A percentile compares a stretch with the other conserved stretches of the same genome.
Conservation (phyloP, 768 basidiomycete genomes). For the Lepiota brunneoincarnata region DNA sequence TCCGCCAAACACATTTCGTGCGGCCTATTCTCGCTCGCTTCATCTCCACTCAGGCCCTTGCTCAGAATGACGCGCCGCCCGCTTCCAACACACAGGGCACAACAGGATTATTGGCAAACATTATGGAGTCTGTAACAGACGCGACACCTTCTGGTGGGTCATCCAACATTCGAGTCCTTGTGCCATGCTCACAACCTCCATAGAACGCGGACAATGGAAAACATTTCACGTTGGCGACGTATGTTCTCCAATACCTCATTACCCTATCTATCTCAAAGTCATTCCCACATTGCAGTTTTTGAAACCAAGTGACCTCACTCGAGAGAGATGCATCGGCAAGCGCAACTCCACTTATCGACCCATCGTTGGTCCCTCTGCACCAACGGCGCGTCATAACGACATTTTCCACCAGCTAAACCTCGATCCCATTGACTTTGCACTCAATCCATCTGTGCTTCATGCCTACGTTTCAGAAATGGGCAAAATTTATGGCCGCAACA, state of each 20-base stretch:
- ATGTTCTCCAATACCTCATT: conserved; percentile 1
- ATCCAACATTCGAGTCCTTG: not conserved
- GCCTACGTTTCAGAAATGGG: conserved; percentile 72
- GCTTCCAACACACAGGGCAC: too few species aligned
- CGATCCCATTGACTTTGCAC: conserved; percentile 70
- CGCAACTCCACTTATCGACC: conserved; percentile 14
- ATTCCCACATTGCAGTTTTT: conserved; percentile 1
- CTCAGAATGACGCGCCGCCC: not conserved
- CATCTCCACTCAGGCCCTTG: not conserved
- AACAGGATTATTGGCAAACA: too few species aligned
- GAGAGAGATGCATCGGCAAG: conserved; percentile 21
- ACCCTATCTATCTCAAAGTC: not conserved
- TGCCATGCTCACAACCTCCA: not conserved
- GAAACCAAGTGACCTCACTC: conserved; percentile 26
- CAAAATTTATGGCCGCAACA: conserved; percentile 68
- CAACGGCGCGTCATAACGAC: conserved; percentile 57
- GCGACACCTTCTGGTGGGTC: not conserved
- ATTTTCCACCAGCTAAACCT: conserved; percentile 68
- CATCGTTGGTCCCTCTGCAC: conserved; percentile 54
- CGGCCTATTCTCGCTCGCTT: not conserved
- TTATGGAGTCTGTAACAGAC: too few species aligned
- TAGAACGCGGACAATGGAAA: conserved; percentile 10
- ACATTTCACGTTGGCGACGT: conserved; percentile 21
- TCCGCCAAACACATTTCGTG: not conserved
- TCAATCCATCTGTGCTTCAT: conserved; percentile 57